A percentile compares a stretch with the other conserved stretches of the same genome.
Evolutionary conservation across 495 filamentous ascomycete genomes (phyloP).

Genomic region (Aspergillus mulundensis): DNA sequence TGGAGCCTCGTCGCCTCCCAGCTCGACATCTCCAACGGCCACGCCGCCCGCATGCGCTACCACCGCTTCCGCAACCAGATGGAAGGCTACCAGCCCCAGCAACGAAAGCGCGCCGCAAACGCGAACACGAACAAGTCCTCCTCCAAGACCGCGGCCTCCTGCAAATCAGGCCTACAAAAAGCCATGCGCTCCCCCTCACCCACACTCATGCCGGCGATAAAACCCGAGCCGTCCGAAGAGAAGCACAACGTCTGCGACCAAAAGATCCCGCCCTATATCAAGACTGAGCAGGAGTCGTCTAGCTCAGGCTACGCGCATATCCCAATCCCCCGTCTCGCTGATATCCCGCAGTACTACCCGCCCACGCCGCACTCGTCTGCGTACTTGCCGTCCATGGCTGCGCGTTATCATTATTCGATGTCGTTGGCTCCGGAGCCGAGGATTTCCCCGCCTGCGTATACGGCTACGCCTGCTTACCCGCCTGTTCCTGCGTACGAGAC

Average conservation of each 20-base stretch:
- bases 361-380: background rate
- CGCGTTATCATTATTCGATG: background rate
- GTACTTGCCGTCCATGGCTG: background rate
- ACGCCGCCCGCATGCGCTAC: conserved; percentile 78
- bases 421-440: background rate
- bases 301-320: background rate
- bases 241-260: background rate
- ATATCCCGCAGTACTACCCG: conserved; percentile 13
- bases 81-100: conserved; percentile 39
- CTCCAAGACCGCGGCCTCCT: conserved; percentile 4
- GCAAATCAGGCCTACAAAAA: conserved; percentile 10
- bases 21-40: conserved; percentile 68
- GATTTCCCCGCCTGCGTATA: background rate
- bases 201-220: conserved; percentile 2
- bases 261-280: conserved; percentile 13
- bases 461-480: background rate
- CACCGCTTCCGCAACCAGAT: conserved; percentile 63
- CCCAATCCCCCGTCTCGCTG: conserved; percentile 3
- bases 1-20: conserved; percentile 66
- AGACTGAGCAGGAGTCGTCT: conserved; percentile 10
- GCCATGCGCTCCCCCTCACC: background rate
- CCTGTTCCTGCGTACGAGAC: background rate
- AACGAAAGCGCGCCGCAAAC: conserved; percentile 17
- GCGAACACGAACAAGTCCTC: conserved; percentile 15
- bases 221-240: conserved; percentile 12